Percentiles rank a stretch among this genome's conserved stretches.
These are phyloP conservation scores for Purpureocillium lavendulum DNA, from an alignment of 2,329 filamentous ascomycete species.

Conservation along the genomic window DNA sequence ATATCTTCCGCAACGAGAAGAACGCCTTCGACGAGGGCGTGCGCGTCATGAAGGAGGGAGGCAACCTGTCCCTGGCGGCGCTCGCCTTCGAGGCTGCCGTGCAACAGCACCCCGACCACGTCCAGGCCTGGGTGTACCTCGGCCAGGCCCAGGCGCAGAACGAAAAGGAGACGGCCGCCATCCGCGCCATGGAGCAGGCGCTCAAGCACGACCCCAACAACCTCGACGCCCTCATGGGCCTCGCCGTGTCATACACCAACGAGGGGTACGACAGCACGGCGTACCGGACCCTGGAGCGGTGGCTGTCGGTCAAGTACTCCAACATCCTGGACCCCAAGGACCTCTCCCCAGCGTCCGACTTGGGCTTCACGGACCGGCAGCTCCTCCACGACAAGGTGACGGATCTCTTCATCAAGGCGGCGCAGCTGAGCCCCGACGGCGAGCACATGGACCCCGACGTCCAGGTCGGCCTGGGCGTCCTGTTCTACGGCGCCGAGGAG, in stretches of 20 bases:
- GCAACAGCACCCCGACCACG: constrained; percentile 78
- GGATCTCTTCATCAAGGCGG: constrained; percentile 82
- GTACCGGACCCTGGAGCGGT: constrained; percentile 91
- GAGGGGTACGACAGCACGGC: constrained; percentile 97
- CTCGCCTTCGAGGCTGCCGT: constrained; percentile 93
- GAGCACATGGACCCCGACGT: constrained; percentile 98
- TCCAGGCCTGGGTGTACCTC: constrained; percentile 88
- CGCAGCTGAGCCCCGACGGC: constrained; percentile 83
- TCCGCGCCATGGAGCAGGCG: constrained; percentile 85
- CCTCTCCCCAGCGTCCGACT: constrained; percentile 66
- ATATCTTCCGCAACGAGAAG: constrained; percentile 70
- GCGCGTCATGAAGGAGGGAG: constrained; percentile 86
- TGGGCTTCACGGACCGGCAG: constrained; percentile 91
- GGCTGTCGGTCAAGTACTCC: constrained; percentile 94
- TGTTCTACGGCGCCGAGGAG: constrained; percentile 96
- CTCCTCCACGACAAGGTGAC: constrained; percentile 86
- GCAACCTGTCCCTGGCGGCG: constrained; percentile 87
- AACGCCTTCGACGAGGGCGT: constrained; percentile 92
- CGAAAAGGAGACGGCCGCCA: constrained; percentile 94
- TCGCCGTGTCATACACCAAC: constrained; percentile 96
- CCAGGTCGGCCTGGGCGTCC: constrained; percentile 89
- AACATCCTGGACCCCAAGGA: constrained; percentile 65
- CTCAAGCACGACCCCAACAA: constrained; percentile 83
- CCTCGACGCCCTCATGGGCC: constrained; percentile 82
- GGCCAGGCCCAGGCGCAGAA: constrained; percentile 94